Conservation (phyloP, 768 basidiomycete species). For the Tricholoma sp. region DNA sequence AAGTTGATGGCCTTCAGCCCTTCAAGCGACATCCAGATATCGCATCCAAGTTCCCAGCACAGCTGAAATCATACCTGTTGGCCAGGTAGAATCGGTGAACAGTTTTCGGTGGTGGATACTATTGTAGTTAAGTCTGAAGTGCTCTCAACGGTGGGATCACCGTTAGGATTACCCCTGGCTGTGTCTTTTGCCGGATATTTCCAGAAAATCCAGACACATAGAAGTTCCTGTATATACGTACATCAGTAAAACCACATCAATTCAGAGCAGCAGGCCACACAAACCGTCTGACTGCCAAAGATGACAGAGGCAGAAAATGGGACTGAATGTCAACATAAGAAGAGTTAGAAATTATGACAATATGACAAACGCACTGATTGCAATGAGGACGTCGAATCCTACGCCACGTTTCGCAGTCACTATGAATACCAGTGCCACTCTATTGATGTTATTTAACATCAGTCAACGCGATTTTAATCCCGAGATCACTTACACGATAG, state of each 20-base stretch:
- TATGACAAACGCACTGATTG: constrained; percentile 14
- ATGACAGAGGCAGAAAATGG: constrained; percentile 21
- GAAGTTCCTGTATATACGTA: constrained; percentile 9
- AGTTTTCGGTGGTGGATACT: no score
- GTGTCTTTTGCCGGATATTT: no score
- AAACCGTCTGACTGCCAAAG: constrained; percentile 25
- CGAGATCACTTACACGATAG: constrained; percentile 9
- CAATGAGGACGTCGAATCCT: constrained; percentile 25
- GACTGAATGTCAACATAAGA: constrained; percentile 12
- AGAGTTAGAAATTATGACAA: no score
- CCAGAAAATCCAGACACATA: constrained; percentile 14
- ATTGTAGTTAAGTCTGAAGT: no score
- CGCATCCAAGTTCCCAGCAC: no score
- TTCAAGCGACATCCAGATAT: no score
- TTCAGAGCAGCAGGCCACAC: neutral
- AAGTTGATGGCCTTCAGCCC: no score
- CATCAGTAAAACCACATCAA: neutral
- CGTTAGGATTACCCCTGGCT: no score
- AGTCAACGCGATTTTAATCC: neutral
- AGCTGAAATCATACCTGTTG: no score
- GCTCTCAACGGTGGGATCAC: no score
- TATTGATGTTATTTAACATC: constrained; percentile 2
- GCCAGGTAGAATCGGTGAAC: no score
- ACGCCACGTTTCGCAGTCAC: constrained; percentile 18
- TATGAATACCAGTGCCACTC: constrained; percentile 22